phyloP scores from a whole-genome alignment of 495 filamentous ascomycete genomes.

The Lasiosphaeris hirsuta region DNA sequence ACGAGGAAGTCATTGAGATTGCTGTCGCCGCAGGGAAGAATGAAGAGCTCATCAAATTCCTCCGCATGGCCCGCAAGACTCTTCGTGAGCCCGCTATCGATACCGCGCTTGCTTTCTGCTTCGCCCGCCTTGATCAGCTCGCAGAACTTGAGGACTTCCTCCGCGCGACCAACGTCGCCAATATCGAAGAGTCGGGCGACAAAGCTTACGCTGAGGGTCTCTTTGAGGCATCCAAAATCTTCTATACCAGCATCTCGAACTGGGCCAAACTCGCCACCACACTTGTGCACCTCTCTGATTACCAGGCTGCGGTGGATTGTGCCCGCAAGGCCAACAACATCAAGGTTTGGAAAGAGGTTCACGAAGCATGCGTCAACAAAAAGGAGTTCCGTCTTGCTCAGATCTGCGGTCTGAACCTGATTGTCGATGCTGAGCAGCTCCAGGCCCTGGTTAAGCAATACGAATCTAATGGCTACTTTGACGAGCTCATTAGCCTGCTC shows the following conservation, averaged over 20 bases:
- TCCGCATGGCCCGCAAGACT: slow-evolving; percentile 96
- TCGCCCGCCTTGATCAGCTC: slow-evolving; percentile 85
- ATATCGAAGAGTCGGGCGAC: slow-evolving; percentile 93
- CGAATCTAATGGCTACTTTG: slow-evolving; percentile 95
- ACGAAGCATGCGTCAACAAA: slow-evolving; percentile 94
- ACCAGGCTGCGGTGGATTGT: slow-evolving; percentile 97
- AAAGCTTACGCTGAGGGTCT: slow-evolving; percentile 94
- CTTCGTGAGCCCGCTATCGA: slow-evolving; percentile 92
- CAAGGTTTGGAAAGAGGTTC: slow-evolving; percentile 99
- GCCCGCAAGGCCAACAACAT: slow-evolving; percentile 99
- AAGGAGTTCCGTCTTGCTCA: slow-evolving; percentile 99
- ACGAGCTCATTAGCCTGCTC: slow-evolving; percentile 90
- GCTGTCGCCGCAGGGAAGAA: slow-evolving; percentile 96
- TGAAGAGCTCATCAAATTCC: slow-evolving; percentile 94
- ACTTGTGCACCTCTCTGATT: slow-evolving; percentile 91
- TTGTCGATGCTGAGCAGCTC: slow-evolving; percentile 96
- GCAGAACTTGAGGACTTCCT: slow-evolving; percentile 96
- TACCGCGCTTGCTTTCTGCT: slow-evolving; percentile 89
- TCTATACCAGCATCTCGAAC: slow-evolving; percentile 97
- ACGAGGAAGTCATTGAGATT: slow-evolving; percentile 92
- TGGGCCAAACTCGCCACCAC: slow-evolving; percentile 99
- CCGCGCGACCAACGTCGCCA: slow-evolving; percentile 87
- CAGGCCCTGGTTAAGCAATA: slow-evolving; percentile 93
- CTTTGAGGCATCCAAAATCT: slow-evolving; percentile 97
- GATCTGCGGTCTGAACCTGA: slow-evolving; percentile 98